Conservation (phyloP, 441 rosid genomes). For the Hura crepitans region DNA sequence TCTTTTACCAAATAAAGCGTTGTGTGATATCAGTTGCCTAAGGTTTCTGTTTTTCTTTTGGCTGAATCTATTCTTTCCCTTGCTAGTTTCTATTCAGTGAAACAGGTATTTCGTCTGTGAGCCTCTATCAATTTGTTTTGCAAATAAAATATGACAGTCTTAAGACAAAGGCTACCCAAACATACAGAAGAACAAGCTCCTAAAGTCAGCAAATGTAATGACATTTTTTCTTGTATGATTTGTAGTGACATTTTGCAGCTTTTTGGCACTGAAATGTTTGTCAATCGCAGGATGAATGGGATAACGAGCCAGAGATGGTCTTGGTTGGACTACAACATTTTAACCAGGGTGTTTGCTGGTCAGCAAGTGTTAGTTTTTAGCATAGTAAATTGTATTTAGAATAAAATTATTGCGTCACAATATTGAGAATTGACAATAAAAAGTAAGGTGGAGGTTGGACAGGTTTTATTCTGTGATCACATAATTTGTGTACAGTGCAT, state of each 20-base stretch:
- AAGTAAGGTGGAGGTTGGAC: neutral
- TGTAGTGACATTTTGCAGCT: neutral
- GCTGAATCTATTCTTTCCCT: neutral
- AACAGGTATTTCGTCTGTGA: no score
- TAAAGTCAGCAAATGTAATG: neutral
- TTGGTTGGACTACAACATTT: neutral
- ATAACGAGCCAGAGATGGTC: neutral
- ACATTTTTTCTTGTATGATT: neutral
- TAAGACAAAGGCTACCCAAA: no score
- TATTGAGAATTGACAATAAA: neutral
- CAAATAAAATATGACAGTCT: no score
- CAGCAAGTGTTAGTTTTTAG: neutral
- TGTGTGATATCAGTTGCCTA: neutral
- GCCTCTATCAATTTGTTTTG: no score
- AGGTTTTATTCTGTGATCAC: neutral
- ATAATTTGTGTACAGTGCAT: neutral
- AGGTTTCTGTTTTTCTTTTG: neutral
- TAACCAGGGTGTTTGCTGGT: neutral
- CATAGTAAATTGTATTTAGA: no score
- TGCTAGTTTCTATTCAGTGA: neutral
- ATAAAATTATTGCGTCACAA: neutral
- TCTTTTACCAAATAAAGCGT: neutral
- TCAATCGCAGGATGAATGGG: constrained; percentile 3
- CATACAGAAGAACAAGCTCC: no score
- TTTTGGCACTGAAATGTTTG: neutral